These are phyloP conservation scores for Plenodomus biglobosus DNA, from an alignment of 2,329 filamentous ascomycete genomes.

Conservation along the genomic window DNA sequence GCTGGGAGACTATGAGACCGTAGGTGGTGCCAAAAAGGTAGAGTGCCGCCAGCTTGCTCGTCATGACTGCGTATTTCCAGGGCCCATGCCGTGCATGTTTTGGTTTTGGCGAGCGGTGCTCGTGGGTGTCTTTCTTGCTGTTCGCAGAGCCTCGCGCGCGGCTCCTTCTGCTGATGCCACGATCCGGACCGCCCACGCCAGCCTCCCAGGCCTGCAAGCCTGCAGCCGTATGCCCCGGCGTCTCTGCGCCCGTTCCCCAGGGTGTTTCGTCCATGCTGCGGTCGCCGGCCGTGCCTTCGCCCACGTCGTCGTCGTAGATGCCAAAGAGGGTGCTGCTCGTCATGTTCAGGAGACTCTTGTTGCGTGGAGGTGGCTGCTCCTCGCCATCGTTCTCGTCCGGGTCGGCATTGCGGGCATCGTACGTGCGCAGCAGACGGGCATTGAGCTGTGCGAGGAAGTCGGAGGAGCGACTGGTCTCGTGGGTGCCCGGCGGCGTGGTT, in stretches of 20 bases:
- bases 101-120: not conserved
- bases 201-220: slow-evolving; percentile 22
- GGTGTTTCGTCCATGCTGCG: slow-evolving; percentile 65
- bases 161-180: slow-evolving; percentile 27
- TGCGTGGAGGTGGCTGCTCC: slow-evolving; percentile 55
- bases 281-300: slow-evolving; percentile 25
- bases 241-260: slow-evolving; percentile 76
- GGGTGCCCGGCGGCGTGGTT: slow-evolving; percentile 21
- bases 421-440: slow-evolving; percentile 37
- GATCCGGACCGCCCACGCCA: slow-evolving; percentile 29
- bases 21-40: slow-evolving; percentile 81
- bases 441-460: slow-evolving; percentile 44
- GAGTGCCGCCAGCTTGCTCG: slow-evolving; percentile 64
- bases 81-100: slow-evolving; percentile 15
- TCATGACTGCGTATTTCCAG: slow-evolving; percentile 55
- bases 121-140: not conserved
- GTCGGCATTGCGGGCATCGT: slow-evolving; percentile 29
- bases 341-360: slow-evolving; percentile 79
- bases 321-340: slow-evolving; percentile 87
- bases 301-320: slow-evolving; percentile 67
- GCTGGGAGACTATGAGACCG: slow-evolving; percentile 75
- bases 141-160: slow-evolving; percentile 13
- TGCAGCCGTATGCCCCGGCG: slow-evolving; percentile 51
- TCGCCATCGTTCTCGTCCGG: slow-evolving; percentile 18
- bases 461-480: slow-evolving; percentile 26